Evolutionary conservation across 768 basidiomycete genomes (phyloP), one percentile per base, ranked within the genome.

Genomic region (Suillus placidus): DNA sequence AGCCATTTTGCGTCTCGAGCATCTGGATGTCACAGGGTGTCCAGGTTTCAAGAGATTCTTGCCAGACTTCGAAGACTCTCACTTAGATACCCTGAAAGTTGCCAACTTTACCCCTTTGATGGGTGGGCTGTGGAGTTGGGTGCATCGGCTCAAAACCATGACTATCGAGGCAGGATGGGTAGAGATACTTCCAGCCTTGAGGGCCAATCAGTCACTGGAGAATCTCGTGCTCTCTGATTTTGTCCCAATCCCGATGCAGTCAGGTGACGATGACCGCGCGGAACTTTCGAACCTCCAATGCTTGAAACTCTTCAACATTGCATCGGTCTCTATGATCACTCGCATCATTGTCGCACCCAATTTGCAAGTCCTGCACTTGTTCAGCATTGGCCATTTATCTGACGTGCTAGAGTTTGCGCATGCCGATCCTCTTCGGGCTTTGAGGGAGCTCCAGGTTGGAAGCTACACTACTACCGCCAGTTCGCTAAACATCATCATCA

Each of bases 1-100:
- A 45, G 63, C 77, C 8, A 72, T 85, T 34, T 70, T 76, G 8
- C 71, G 72, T 20, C 73, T 88, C 16, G 72, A 79, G 42, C 78
- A 77, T 23, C 62, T 87, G 30, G 71, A 76, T 26, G 65, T 80
- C 51, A 45, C 54, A 42, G 71, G 68, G 34, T 55, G 54, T 51
- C 37, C 23, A 30, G 49, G 7, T 56, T 49, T 47, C 20, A 61
- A 47, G 54, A 37, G 47, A 42, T 37, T 38, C 40, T 64, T 23
- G 62, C 64, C 42, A 8, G 16, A 40, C 51, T 69, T 56, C 38
- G 69, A 69, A n/a, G 62, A 68, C 23, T 73, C 73, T 70, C 68
- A 70, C 16, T 72, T 81, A 38, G 64, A 57, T 32, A 61, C 16
- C 26, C 74, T 82, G 40, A 67, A 52, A 30, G 42, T 80, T 23